These are phyloP conservation scores for Solanum gandarillasii DNA, from an alignment of 257 asterid genomes.

Conservation along the genomic window DNA sequence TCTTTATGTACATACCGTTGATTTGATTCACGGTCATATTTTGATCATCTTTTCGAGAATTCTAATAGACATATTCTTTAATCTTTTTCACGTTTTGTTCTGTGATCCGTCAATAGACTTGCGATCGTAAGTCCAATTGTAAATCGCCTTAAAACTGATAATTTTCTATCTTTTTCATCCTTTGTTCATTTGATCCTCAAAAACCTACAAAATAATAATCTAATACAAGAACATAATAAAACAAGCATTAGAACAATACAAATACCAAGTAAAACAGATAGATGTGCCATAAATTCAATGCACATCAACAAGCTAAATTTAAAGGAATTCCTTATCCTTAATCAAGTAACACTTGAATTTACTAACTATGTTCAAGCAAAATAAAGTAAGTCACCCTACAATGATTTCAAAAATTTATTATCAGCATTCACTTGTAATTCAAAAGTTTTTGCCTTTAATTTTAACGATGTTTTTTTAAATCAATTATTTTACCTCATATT, in stretches of 20 bases:
- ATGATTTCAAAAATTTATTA: background rate
- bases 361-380: background rate
- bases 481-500: background rate
- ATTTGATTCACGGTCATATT: background rate
- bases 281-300: too few relatives aligned
- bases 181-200: too few relatives aligned
- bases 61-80: too few relatives aligned
- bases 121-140: background rate
- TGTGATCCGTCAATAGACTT: background rate
- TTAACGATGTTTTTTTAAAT: background rate
- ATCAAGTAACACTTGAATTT: background rate
- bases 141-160: too few relatives aligned
- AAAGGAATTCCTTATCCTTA: background rate
- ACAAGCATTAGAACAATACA: too few relatives aligned
- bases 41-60: background rate
- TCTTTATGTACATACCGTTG: background rate
- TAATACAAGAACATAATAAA: too few relatives aligned
- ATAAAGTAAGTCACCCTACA: background rate
- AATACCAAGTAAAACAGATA: too few relatives aligned
- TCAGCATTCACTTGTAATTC: background rate
- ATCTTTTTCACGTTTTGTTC: background rate
- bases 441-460: background rate
- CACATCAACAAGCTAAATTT: too few relatives aligned
- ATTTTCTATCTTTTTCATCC: too few relatives aligned
- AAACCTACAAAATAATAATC: too few relatives aligned